Base-by-base conservation (phyloP, 352 stramenopile genomes). In the Blastocystis sp. region DNA sequence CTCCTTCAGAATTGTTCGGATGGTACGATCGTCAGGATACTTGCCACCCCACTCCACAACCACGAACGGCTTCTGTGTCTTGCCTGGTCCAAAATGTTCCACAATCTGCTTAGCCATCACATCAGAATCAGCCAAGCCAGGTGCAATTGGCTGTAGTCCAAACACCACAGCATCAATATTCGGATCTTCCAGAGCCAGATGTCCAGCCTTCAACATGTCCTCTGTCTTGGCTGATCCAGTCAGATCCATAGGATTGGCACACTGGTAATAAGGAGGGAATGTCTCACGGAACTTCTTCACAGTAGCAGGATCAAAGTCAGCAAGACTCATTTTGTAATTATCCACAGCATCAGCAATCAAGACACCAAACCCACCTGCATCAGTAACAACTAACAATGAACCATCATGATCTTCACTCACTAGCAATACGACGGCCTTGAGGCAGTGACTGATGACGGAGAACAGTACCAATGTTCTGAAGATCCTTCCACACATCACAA, bases 391-490 rank as follows among this genome's bases (percentile, higher is more conserved):
- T 78, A 56, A 21, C 0, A 0, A 58, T 19, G 57, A 1, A n/a
- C 14, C 4, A 35, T 35, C n/a, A 27, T 14, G 1, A 21, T 16
- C 9, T 16, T 3, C 1, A 42, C 4, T 7, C 12, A 78, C 66
- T 39, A 9, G 66, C 66, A 11, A 78, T 39, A 29, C 66, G 66
- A 29, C 66, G 66, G 14, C 66, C 66, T n/a, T 78, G 56, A n/a
- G 66, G 66, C 0, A 78, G 66, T 51, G 66, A 39, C 66, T 78
- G 66, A 39, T 78, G 56, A 51, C 66, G 66, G 7, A 78, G 66
- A 35, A 78, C 66, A n/a, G 66, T 78, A 51, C 66, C 66, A 51
- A 78, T 78, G 42, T 78, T 78, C 24, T 78, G 66, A 9, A 78
- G 66, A 35, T 78, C 66, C 35, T 35, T 39, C 66, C 66, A 78